These are phyloP conservation scores for Parvularia atlantis DNA, from an alignment of 78 protist genomes.

Conservation along the genomic window DNA sequence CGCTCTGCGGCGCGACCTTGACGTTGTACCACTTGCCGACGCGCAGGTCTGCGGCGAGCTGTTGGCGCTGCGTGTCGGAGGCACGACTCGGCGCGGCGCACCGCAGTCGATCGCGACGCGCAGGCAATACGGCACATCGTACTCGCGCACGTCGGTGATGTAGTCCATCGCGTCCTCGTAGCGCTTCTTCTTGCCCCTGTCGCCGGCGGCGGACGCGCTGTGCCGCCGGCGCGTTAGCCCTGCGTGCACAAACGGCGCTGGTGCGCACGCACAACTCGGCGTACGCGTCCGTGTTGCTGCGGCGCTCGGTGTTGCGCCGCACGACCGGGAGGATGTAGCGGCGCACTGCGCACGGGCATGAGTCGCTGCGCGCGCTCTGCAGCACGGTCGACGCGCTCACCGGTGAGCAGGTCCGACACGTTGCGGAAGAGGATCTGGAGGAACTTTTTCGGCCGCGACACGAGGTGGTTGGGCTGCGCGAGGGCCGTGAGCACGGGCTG, in stretches of 20 bases:
- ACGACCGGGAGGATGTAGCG: neutral
- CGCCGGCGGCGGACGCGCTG: too few species aligned
- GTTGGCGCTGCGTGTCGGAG: too few species aligned
- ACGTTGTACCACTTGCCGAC: slow-evolving; percentile 57
- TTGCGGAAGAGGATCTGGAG: slow-evolving; percentile 14
- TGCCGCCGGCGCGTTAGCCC: neutral
- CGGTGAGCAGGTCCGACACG: neutral
- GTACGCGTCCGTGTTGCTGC: neutral
- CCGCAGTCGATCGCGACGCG: slow-evolving; percentile 86
- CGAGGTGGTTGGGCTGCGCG: slow-evolving; percentile 28
- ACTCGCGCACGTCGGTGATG: slow-evolving; percentile 82
- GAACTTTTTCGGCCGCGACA: neutral
- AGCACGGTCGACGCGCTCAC: neutral
- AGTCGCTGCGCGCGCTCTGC: too few species aligned
- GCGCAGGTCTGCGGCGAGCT: neutral
- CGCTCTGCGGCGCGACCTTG: neutral
- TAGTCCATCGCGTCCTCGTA: slow-evolving; percentile 16
- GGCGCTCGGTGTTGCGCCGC: neutral
- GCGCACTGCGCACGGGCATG: slow-evolving; percentile 12
- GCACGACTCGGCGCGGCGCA: too few species aligned
- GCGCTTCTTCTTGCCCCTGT: neutral
- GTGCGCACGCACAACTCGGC: neutral
- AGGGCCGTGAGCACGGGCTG: too few species aligned
- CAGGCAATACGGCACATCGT: slow-evolving; percentile 90
- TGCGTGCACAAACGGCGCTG: neutral